A percentile compares a stretch with the other conserved stretches of the same genome.
These are phyloP conservation scores for Penicillium palitans DNA, from an alignment of 2,329 filamentous ascomycete species.

Conservation along the genomic window DNA sequence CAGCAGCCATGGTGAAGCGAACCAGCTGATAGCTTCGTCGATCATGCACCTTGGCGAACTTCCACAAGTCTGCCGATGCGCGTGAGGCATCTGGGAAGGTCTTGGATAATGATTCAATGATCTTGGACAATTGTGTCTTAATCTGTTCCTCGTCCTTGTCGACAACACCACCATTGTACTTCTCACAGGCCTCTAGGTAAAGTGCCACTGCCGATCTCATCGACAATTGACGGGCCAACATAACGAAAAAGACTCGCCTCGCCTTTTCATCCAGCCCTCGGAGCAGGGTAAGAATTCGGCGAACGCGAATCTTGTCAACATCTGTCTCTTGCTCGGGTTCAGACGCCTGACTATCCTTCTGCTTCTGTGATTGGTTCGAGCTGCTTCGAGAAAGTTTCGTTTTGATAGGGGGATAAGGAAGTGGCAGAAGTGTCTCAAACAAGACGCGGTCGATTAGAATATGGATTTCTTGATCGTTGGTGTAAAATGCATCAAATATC, in stretches of 20 bases:
- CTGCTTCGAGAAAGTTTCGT: conserved; percentile 47
- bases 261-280: conserved; percentile 74
- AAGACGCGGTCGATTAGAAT: conserved; percentile 79
- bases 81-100: conserved; percentile 74
- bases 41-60: conserved; percentile 88
- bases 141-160: conserved; percentile 64
- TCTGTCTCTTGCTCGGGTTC: conserved; percentile 43
- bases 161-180: conserved; percentile 83
- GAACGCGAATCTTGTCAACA: conserved; percentile 68
- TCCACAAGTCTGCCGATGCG: conserved; percentile 75
- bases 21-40: conserved; percentile 86
- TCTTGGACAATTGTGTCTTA: conserved; percentile 69
- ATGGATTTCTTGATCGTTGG: conserved; percentile 84
- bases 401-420: conserved; percentile 78
- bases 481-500: conserved; percentile 85
- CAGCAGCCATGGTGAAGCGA: conserved; percentile 77
- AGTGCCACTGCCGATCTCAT: conserved; percentile 71
- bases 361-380: conserved; percentile 59
- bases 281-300: conserved; percentile 79
- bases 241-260: conserved; percentile 83
- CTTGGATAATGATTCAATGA: conserved; percentile 71
- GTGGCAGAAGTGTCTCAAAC: conserved; percentile 83
- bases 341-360: conserved; percentile 37
- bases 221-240: conserved; percentile 74
- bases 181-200: conserved; percentile 82